Percentiles rank a stretch among this genome's conserved stretches.
Evolutionary conservation across 2,329 filamentous ascomycete species (phyloP).

Genomic region (Aspergillus sp.): DNA sequence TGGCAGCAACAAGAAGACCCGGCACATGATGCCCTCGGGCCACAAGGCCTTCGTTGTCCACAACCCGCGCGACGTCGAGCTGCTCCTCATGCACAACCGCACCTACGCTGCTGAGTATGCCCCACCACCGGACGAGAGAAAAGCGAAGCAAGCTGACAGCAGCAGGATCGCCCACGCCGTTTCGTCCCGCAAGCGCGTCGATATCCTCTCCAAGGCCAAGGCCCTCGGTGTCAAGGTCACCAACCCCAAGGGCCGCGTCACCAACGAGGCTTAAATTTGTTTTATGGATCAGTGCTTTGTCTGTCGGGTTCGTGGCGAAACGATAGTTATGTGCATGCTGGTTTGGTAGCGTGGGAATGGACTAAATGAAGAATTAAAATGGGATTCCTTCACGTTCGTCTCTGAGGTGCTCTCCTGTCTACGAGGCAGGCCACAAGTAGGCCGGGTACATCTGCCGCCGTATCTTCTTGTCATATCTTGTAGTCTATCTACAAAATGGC

Average conservation of each 20-base stretch:
- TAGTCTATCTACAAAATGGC: not conserved
- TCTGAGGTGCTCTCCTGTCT: too few relatives aligned
- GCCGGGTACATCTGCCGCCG: not conserved
- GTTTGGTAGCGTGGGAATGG: constrained; percentile 2
- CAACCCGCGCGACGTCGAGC: constrained; percentile 92
- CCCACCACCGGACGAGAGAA: not conserved
- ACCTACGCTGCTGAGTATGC: constrained; percentile 97
- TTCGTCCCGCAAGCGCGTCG: constrained; percentile 96
- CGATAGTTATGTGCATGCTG: constrained; percentile 22
- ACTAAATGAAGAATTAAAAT: not conserved
- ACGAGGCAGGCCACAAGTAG: too few relatives aligned
- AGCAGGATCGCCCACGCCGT: constrained; percentile 98
- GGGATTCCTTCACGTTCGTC: too few relatives aligned
- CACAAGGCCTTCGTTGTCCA: constrained; percentile 99
- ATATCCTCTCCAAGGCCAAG: constrained; percentile 96
- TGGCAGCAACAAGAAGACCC: constrained; percentile 98
- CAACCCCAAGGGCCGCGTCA: constrained; percentile 98
- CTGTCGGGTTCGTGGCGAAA: constrained; percentile 20
- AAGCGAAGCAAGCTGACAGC: constrained; percentile 7
- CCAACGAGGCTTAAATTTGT: constrained; percentile 64
- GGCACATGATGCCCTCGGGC: constrained; percentile 96
- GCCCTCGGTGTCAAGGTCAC: constrained; percentile 99
- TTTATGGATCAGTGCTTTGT: constrained; percentile 17
- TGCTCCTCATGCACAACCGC: constrained; percentile 99
- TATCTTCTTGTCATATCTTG: not conserved